Evolutionary conservation across 495 filamentous ascomycete genomes (phyloP).

Genomic region (Apodospora peruviana): DNA sequence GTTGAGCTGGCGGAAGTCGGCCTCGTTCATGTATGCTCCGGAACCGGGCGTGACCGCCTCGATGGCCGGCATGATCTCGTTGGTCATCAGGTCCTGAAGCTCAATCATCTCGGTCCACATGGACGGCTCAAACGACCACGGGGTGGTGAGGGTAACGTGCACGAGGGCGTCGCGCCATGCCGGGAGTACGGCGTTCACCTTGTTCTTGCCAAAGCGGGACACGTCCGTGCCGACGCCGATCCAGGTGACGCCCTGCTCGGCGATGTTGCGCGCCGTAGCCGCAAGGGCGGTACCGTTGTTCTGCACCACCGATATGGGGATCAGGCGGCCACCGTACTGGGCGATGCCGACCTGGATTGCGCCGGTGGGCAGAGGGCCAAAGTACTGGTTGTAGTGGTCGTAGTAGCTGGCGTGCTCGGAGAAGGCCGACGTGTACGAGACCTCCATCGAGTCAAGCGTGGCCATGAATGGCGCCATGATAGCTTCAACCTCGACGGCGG

Average conservation of each 20-base stretch:
- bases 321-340: conserved; percentile 56
- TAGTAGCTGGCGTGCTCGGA: conserved; percentile 37
- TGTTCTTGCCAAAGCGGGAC: conserved; percentile 15
- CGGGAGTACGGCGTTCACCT: conserved; percentile 50
- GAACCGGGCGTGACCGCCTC: conserved; percentile 30
- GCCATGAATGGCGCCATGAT: conserved; percentile 30
- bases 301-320: conserved; percentile 47
- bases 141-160: conserved; percentile 18
- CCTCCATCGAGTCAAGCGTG: conserved; percentile 25
- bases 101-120: conserved; percentile 16
- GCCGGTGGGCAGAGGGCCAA: conserved; percentile 32
- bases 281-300: conserved; percentile 26
- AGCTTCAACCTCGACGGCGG: conserved; percentile 23
- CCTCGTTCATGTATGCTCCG: conserved; percentile 48
- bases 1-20: conserved; percentile 39
- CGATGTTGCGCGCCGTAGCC: conserved; percentile 32
- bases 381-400: conserved; percentile 39
- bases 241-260: conserved; percentile 34
- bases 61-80: conserved; percentile 25
- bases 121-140: conserved; percentile 21
- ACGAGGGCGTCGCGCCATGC: conserved; percentile 26
- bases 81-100: conserved; percentile 25
- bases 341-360: conserved; percentile 42
- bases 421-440: conserved; percentile 18
- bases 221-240: conserved; percentile 30